Conservation (phyloP, 768 basidiomycete genomes). For the Coprinopsis strossmayeri region DNA sequence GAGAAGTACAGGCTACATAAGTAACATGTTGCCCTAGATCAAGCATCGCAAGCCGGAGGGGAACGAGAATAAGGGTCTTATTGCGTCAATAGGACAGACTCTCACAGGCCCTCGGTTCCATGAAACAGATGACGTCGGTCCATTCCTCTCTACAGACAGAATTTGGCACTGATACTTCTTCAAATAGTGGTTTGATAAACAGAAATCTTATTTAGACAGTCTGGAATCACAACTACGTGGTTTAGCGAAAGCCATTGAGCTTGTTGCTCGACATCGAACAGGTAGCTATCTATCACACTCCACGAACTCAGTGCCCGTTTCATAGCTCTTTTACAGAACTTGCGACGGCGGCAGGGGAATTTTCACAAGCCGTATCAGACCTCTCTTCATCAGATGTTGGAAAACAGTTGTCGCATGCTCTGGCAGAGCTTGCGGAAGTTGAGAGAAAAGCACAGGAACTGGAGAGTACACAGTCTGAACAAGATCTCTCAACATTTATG, state of each 20-base stretch:
- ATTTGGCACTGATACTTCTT: background rate
- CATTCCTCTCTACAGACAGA: background rate
- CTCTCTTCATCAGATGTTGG: slow-evolving; percentile 74
- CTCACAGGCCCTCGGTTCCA: slow-evolving; percentile 76
- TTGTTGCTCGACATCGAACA: slow-evolving; percentile 75
- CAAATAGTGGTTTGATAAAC: slow-evolving; percentile 86
- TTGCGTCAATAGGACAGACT: slow-evolving; percentile 78
- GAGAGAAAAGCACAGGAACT: slow-evolving; percentile 68
- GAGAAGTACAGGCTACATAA: background rate
- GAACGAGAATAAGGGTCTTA: slow-evolving; percentile 73
- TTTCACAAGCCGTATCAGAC: slow-evolving; percentile 63
- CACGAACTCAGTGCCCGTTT: background rate
- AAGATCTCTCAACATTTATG: slow-evolving; percentile 78
- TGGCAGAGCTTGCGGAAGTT: slow-evolving; percentile 68
- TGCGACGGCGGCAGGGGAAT: slow-evolving; percentile 66
- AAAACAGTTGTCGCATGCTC: slow-evolving; percentile 60
- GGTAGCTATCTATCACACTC: slow-evolving; percentile 31
- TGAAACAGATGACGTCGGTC: slow-evolving; percentile 75
- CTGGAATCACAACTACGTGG: slow-evolving; percentile 86
- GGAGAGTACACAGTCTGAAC: slow-evolving; percentile 68
- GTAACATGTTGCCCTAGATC: slow-evolving; percentile 42
- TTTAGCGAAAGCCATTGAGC: slow-evolving; percentile 81
- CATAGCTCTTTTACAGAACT: slow-evolving; percentile 42
- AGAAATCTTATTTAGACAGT: slow-evolving; percentile 79
- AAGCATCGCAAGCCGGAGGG: slow-evolving; percentile 81